Conservation (phyloP, 140 eudicot species). For the Anethum foeniculum region DNA sequence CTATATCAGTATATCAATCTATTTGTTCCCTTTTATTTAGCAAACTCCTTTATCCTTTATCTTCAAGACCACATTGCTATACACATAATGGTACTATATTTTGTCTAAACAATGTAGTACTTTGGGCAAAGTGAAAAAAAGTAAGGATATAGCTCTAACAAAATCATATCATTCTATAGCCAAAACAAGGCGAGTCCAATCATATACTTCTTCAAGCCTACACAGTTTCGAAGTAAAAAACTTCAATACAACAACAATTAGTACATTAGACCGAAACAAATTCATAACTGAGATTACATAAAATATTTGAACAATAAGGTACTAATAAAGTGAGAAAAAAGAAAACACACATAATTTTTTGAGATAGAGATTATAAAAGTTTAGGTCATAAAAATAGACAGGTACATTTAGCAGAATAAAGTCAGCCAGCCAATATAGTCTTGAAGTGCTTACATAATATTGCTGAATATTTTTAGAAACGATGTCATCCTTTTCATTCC, state of each 20-base stretch:
- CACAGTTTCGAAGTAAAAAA: background rate
- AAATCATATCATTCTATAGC: background rate
- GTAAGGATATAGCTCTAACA: background rate
- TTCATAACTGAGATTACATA: background rate
- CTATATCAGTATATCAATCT: background rate
- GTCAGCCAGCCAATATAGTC: background rate
- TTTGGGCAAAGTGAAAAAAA: background rate
- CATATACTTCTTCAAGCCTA: background rate
- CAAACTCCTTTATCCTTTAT: background rate
- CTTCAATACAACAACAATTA: background rate
- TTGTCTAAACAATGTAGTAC: background rate
- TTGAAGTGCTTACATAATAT: constrained; percentile 45
- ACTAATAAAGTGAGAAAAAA: background rate
- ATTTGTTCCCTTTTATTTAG: background rate
- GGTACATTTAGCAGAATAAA: background rate
- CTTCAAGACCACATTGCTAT: background rate
- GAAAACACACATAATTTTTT: background rate
- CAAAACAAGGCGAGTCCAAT: background rate
- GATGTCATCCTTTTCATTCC: constrained; percentile 70
- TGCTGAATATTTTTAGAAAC: constrained; percentile 89
- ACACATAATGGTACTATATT: background rate
- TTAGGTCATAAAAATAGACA: background rate
- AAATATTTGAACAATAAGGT: background rate
- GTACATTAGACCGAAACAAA: background rate
- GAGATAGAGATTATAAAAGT: background rate